phyloP scores from a whole-genome alignment of 2,329 filamentous ascomycete species.

The Cryphonectria nitschkei region DNA sequence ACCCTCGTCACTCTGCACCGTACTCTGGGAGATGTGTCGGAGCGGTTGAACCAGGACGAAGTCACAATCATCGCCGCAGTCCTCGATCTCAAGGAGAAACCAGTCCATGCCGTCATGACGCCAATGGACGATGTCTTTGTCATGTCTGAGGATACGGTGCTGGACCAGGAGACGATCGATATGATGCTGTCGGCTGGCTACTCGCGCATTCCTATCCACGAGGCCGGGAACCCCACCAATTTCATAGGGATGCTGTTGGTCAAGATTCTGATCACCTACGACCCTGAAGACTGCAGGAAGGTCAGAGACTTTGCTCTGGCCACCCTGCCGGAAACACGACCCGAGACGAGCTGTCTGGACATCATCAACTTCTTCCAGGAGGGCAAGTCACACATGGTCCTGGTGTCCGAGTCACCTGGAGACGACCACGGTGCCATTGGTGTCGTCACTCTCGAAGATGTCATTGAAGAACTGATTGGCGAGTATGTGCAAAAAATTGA shows the following conservation, averaged over 20 bases:
- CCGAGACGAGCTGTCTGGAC: constrained; percentile 94
- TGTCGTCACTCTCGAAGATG: constrained; percentile 94
- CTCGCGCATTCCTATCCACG: constrained; percentile 92
- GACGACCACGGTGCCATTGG: constrained; percentile 88
- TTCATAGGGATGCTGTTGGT: constrained; percentile 98
- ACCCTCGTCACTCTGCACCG: constrained; percentile 95
- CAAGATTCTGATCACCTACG: constrained; percentile 98
- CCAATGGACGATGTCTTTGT: constrained; percentile 97
- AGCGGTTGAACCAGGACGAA: constrained; percentile 94
- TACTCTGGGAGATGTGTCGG: constrained; percentile 81
- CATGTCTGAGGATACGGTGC: constrained; percentile 90
- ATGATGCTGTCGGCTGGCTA: constrained; percentile 91
- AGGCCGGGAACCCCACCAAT: constrained; percentile 79
- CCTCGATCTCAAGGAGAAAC: constrained; percentile 92
- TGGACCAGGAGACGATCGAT: constrained; percentile 95
- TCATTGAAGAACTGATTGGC: constrained; percentile 97
- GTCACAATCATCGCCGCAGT: constrained; percentile 99
- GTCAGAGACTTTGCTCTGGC: constrained; percentile 92
- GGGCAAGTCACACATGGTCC: constrained; percentile 97
- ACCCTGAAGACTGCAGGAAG: constrained; percentile 86
- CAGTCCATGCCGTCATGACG: constrained; percentile 96
- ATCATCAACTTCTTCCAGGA: constrained; percentile 99
- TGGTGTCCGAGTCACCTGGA: constrained; percentile 89
- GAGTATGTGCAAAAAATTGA: constrained; percentile 66
- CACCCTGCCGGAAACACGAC: constrained; percentile 90